Base-by-base conservation (phyloP, 352 stramenopile genomes). In the Phytophthora lateralis region DNA sequence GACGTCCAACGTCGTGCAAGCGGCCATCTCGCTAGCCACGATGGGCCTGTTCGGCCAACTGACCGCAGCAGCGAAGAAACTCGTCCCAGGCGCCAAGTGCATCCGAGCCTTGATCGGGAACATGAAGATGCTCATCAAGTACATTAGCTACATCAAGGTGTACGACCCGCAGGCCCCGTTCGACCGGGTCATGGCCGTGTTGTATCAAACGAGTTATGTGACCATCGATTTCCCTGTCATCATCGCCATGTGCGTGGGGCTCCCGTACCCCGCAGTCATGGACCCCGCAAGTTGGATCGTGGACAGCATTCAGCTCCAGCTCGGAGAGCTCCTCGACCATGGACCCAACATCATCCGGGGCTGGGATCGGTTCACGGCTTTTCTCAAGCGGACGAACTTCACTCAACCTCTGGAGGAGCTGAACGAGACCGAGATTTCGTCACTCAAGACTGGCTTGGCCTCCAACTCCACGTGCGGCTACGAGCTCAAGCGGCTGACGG, bases 251-350 rank as follows among this genome's bases (percentile, higher is more conserved):
- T 42, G 37, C 37, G 12, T 42, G 37, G 37, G 37, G 0, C 37
- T 42, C 37, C 37, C 37, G n/a, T 42, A 42, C 14, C 37, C 37
- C n/a, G 37, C 37, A 42, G 37, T 42, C 10, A 42, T 42, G 37
- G 37, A 42, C 37, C 37, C 37, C n/a, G 37, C 37, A 9, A 42
- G 37, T 42, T 42, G 37, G 37, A 42, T 42, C 37, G 37, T 42
- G 15, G 37, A 42, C 37, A 20, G 11, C 37, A 42, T 42, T 15
- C 37, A 42, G 37, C 37, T 42, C 1, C 37, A 42, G 15, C 37
- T 42, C 15, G 37, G 37, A 18, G 37, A 42, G 37, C n/a, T 42
- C 8, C 37, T 42, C 37, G 14, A 18, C 37, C 37, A 42, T 20
- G 37, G 37, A 42, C 4, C n/a, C 37, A 21, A 42, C 37, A 42